Base-by-base conservation (phyloP, 805 yeast species). In the Candida quercuum region DNA sequence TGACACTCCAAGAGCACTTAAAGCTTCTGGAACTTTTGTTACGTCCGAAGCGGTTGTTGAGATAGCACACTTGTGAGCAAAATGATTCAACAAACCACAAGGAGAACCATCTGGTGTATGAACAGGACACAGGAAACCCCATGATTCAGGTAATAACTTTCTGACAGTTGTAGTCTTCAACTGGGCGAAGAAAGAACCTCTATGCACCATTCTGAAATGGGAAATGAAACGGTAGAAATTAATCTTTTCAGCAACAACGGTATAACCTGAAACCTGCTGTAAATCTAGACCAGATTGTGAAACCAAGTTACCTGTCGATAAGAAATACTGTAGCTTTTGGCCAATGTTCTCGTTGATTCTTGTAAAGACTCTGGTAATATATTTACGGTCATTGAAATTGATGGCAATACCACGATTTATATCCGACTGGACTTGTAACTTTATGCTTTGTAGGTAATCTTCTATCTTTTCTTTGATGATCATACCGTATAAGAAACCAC, bases 51-150 rank as follows among this genome's bases (percentile, higher is more conserved):
- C 79, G 30, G 63, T 60, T 8, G 97, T 89, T 6, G 96, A 78
- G 43, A 93, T 84, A 51, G 74, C 72, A 73, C 99, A 93, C 63
- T 86, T 88, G 66, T 93, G 97, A 9, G 98, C 83, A 67, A 93
- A 80, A 72, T 93, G 99, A 66, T 93, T 93, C 56, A 93, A 70
- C 60, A 93, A 72, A 69, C 99, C 99, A 79, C 99, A 93, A 16
- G 99, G 99, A 36, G 98, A 85, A 52, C 99, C 99, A 82, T 93
- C 99, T 6, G 99, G 99, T 12, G 99, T 93, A 63, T 93, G 99
- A 18, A 93, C 99, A 11, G 99, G 99, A 67, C 99, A 93, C 52
- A 93, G 66, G 75, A 93, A 93, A 3, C 99, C 99, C 99, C 99
- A 93, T 1, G 96, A 86, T 63, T 93, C 99, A 1, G 99, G 99